These are phyloP conservation scores for Neopestalotiopsis sp. DNA, from an alignment of 2,329 filamentous ascomycete genomes.

Conservation along the genomic window DNA sequence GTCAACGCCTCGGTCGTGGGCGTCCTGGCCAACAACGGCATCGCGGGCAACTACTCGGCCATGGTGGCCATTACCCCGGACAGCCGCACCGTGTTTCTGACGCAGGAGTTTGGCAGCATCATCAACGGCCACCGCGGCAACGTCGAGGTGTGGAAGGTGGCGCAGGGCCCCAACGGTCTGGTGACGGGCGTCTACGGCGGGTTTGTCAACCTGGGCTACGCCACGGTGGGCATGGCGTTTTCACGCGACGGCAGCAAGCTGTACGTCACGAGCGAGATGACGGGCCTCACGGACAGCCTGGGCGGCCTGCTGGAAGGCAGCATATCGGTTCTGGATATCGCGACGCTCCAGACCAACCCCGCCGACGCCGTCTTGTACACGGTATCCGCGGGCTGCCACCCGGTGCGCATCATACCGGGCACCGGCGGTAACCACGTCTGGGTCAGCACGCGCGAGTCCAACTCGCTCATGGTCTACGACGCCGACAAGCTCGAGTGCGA, in stretches of 20 bases:
- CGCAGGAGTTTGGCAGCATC: conserved; percentile 12
- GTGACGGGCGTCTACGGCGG: neutral
- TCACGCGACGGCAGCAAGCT: conserved; percentile 5
- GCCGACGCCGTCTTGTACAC: neutral
- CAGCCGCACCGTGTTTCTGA: conserved; percentile 3
- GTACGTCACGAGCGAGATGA: conserved; percentile 11
- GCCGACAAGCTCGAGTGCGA: conserved; percentile 7
- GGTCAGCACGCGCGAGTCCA: conserved; percentile 9
- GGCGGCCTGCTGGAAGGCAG: neutral
- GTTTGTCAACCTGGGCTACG: conserved; percentile 9
- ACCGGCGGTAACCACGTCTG: neutral
- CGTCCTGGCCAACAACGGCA: conserved; percentile 7
- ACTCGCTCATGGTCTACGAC: conserved; percentile 9
- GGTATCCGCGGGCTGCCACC: conserved; percentile 6
- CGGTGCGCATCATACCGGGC: neutral
- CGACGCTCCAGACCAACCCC: neutral
- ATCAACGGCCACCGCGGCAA: neutral
- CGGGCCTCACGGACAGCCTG: neutral
- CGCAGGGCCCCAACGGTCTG: neutral
- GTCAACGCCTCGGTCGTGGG: conserved; percentile 5
- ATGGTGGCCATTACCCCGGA: conserved; percentile 9
- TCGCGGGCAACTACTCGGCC: conserved; percentile 10
- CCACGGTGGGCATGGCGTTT: conserved; percentile 3
- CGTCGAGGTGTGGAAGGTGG: conserved; percentile 13
- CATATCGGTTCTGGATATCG: conserved; percentile 12